phyloP scores from a whole-genome alignment of 352 stramenopile genomes.

The Lagenidium sp. region DNA sequence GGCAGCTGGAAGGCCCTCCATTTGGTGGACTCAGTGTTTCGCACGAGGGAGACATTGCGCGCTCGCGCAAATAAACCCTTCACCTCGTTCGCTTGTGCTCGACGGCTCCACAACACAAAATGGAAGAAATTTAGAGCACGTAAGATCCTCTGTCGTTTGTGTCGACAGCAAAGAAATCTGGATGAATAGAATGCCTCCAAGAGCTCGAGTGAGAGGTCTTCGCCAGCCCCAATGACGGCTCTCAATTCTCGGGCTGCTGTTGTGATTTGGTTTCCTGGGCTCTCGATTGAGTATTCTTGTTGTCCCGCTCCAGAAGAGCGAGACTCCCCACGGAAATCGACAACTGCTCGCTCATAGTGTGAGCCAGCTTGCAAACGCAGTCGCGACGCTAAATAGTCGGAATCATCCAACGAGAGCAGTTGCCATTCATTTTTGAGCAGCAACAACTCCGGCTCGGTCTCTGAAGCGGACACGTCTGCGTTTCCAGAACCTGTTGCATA shows the following conservation, averaged over 20 bases:
- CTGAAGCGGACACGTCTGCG: background rate
- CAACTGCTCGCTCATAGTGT: conserved; percentile 26
- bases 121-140: conserved; percentile 44
- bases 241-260: no score
- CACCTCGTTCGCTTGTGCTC: background rate
- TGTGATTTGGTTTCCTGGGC: no score
- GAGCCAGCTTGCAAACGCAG: conserved; percentile 22
- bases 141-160: conserved; percentile 24
- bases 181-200: conserved; percentile 8
- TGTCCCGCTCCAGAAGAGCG: no score
- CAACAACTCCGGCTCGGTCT: no score
- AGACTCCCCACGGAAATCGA: no score
- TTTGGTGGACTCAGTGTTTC: no score
- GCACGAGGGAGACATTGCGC: no score
- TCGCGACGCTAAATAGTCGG: conserved; percentile 21
- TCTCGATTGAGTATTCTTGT: no score
- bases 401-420: conserved; percentile 14
- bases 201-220: background rate
- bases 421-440: conserved; percentile 4
- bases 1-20: no score
- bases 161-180: conserved; percentile 26
- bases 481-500: background rate
- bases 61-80: no score
- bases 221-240: background rate
- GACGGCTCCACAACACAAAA: conserved; percentile 16